phyloP scores from a whole-genome alignment of 139 green algal genomes.

The Chara braunii region DNA sequence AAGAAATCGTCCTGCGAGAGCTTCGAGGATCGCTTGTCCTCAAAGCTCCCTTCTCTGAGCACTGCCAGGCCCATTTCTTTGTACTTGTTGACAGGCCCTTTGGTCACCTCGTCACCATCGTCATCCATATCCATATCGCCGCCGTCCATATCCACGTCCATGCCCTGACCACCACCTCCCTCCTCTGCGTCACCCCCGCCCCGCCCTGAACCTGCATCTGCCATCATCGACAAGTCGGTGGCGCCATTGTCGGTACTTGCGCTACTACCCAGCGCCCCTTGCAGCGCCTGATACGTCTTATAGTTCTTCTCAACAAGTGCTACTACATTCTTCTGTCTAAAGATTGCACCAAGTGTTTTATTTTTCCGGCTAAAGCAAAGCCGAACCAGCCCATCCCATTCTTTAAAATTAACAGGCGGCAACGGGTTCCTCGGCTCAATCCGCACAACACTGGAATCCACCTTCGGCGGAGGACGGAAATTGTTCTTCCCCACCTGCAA shows the following conservation, averaged over 20 bases:
- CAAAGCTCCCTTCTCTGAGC: slow-evolving; percentile 56
- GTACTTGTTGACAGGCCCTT: neutral
- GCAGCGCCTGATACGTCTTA: slow-evolving; percentile 35
- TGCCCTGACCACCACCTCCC: slow-evolving; percentile 26
- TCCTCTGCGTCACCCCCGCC: slow-evolving; percentile 9
- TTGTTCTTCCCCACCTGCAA: slow-evolving; percentile 80
- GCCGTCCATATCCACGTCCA: neutral
- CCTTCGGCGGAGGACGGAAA: slow-evolving; percentile 86
- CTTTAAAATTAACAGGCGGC: slow-evolving; percentile 86
- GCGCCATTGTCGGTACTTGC: slow-evolving; percentile 1
- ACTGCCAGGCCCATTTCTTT: slow-evolving; percentile 52
- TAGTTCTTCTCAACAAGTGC: slow-evolving; percentile 48
- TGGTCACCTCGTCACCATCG: slow-evolving; percentile 10
- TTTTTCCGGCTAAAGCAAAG: slow-evolving; percentile 92
- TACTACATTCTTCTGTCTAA: slow-evolving; percentile 59
- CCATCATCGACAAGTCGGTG: neutral
- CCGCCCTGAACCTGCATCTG: neutral
- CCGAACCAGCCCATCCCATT: slow-evolving; percentile 94
- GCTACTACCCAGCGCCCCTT: neutral
- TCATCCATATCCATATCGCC: slow-evolving; percentile 34
- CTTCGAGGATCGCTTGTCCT: slow-evolving; percentile 74
- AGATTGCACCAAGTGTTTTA: slow-evolving; percentile 90
- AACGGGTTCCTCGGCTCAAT: slow-evolving; percentile 93
- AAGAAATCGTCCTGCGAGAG: slow-evolving; percentile 94
- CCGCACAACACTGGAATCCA: slow-evolving; percentile 91